A percentile compares a stretch with the other conserved stretches of the same genome.
Conservation (phyloP, 441 rosid species). For the Macaranga tanarius region DNA sequence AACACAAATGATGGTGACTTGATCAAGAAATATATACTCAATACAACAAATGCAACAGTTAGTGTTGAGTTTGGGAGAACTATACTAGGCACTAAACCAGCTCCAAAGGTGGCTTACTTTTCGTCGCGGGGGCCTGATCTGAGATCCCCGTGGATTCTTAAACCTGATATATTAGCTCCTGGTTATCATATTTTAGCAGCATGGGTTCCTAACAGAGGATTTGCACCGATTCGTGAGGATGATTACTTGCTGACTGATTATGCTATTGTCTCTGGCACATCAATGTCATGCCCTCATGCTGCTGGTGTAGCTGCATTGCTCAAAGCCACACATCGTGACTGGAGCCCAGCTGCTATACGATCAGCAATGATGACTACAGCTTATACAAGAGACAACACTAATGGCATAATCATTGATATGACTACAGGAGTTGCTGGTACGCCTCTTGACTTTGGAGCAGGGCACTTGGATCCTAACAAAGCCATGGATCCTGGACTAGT, state of each 20-base stretch:
- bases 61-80: slow-evolving; percentile 40
- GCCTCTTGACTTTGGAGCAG: slow-evolving; percentile 53
- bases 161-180: slow-evolving; percentile 49
- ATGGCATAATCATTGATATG: slow-evolving; percentile 31
- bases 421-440: slow-evolving; percentile 31
- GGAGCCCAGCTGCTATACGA: slow-evolving; percentile 45
- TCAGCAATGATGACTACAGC: slow-evolving; percentile 51
- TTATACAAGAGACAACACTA: slow-evolving; percentile 26
- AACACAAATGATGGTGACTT: slow-evolving; percentile 26
- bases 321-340: slow-evolving; percentile 35
- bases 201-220: slow-evolving; percentile 41
- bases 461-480: slow-evolving; percentile 41
- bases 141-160: slow-evolving; percentile 43
- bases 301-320: slow-evolving; percentile 41
- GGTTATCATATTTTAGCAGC: slow-evolving; percentile 40
- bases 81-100: slow-evolving; percentile 29
- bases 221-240: slow-evolving; percentile 23
- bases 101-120: slow-evolving; percentile 40
- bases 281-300: slow-evolving; percentile 47
- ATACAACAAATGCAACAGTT: slow-evolving; percentile 28
- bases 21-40: slow-evolving; percentile 36
- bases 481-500: slow-evolving; percentile 48
- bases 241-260: slow-evolving; percentile 33
- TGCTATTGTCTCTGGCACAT: slow-evolving; percentile 40
- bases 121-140: slow-evolving; percentile 39